Percentiles rank a stretch among this genome's conserved stretches.
These are phyloP conservation scores for Anastatica hierochuntica DNA, from an alignment of 345 rosid species.

Conservation along the genomic window DNA sequence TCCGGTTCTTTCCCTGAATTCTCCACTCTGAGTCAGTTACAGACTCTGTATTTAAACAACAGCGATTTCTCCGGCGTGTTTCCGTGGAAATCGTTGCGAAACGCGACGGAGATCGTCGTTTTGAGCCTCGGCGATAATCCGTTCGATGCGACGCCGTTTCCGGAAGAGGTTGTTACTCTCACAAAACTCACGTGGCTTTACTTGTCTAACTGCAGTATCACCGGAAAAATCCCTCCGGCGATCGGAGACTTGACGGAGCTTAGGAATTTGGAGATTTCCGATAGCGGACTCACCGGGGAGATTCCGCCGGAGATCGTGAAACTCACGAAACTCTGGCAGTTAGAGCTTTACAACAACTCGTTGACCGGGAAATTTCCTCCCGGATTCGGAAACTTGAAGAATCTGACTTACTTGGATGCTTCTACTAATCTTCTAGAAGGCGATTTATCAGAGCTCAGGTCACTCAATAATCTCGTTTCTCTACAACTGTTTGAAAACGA, in stretches of 20 bases:
- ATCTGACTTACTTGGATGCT: slow-evolving; percentile 51
- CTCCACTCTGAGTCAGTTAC: slow-evolving; percentile 40
- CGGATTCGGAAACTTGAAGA: slow-evolving; percentile 56
- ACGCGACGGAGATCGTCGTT: slow-evolving; percentile 36
- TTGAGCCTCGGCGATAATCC: slow-evolving; percentile 66
- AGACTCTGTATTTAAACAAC: slow-evolving; percentile 42
- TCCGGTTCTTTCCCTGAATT: slow-evolving; percentile 51
- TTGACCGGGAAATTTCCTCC: slow-evolving; percentile 59
- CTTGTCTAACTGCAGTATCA: slow-evolving; percentile 51
- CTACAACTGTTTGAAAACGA: slow-evolving; percentile 51
- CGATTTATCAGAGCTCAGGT: slow-evolving; percentile 44
- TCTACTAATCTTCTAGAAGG: slow-evolving; percentile 52
- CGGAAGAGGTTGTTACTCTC: slow-evolving; percentile 34
- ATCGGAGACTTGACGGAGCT: slow-evolving; percentile 60
- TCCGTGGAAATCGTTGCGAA: slow-evolving; percentile 59
- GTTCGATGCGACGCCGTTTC: slow-evolving; percentile 42
- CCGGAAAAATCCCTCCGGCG: slow-evolving; percentile 46
- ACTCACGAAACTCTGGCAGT: slow-evolving; percentile 50
- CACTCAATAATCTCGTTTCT: slow-evolving; percentile 45
- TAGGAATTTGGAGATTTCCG: slow-evolving; percentile 43
- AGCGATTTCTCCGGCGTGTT: slow-evolving; percentile 59
- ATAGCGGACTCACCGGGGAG: slow-evolving; percentile 38
- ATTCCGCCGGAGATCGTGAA: slow-evolving; percentile 54
- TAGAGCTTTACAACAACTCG: slow-evolving; percentile 53
- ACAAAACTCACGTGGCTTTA: slow-evolving; percentile 50